Percentiles rank a stretch among this genome's conserved stretches.
Evolutionary conservation across 768 basidiomycete genomes (phyloP).

Genomic region (Tulasnella calospora): DNA sequence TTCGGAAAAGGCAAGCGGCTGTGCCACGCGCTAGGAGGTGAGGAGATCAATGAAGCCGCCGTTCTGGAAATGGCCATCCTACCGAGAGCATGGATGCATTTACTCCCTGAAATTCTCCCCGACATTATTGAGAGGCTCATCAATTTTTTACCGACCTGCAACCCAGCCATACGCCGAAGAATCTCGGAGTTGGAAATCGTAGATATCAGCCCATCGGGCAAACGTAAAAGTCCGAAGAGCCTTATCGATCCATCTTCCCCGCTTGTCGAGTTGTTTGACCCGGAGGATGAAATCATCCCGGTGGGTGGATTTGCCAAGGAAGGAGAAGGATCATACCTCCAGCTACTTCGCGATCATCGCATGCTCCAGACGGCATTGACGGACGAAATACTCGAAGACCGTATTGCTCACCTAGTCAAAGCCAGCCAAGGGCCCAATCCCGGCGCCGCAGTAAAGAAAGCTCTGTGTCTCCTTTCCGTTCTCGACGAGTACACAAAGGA

Average conservation of each 20-base stretch:
- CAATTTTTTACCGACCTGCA: not conserved
- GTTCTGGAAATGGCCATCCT: not conserved
- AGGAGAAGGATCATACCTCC: not conserved
- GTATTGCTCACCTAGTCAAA: not conserved
- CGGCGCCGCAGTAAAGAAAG: not conserved
- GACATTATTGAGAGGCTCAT: not conserved
- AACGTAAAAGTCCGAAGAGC: not conserved
- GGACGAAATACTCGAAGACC: not conserved
- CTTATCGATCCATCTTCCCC: slow-evolving; percentile 1
- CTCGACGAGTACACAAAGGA: not conserved
- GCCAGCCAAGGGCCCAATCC: not conserved
- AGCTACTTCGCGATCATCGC: not conserved
- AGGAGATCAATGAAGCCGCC: not conserved
- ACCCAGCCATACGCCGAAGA: not conserved
- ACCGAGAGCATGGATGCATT: not conserved
- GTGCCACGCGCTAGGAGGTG: not conserved
- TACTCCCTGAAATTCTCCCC: not conserved
- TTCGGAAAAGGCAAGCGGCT: not conserved
- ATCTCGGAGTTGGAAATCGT: not conserved
- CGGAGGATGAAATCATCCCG: not conserved
- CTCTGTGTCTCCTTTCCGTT: not conserved
- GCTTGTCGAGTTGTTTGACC: not conserved
- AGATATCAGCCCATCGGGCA: not conserved
- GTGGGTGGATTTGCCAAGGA: not conserved
- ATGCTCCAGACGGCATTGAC: not conserved